Conservation (phyloP, 306 rosid species). For the Calophaca sinica region DNA sequence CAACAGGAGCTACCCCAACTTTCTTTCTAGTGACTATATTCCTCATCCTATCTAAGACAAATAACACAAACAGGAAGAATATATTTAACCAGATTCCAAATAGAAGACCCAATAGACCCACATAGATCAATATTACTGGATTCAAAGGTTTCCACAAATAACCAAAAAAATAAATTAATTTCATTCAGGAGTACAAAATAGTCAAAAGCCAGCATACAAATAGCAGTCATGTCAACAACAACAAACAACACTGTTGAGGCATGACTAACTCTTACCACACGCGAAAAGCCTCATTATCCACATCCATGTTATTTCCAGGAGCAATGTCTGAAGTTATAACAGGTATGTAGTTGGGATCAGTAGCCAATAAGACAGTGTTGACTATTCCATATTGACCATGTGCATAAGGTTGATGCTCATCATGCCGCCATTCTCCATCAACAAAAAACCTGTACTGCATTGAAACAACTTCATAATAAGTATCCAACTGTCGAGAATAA, state of each 20-base stretch:
- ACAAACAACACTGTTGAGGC: constrained; percentile 26
- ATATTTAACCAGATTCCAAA: constrained; percentile 11
- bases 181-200: constrained; percentile 40
- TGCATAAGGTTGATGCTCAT: constrained; percentile 76
- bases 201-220: constrained; percentile 22
- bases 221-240: background rate
- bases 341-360: constrained; percentile 76
- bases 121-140: constrained; percentile 1
- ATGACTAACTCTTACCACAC: constrained; percentile 66
- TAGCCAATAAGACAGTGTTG: constrained; percentile 72
- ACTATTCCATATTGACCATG: constrained; percentile 83
- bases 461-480: constrained; percentile 41
- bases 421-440: constrained; percentile 94
- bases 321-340: constrained; percentile 53
- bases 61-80: constrained; percentile 24
- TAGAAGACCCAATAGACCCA: constrained; percentile 15
- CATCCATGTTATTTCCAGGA: constrained; percentile 84
- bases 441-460: constrained; percentile 95
- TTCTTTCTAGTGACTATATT: background rate
- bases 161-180: no score
- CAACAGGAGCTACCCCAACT: constrained; percentile 14
- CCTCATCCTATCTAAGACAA: background rate
- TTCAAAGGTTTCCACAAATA: constrained; percentile 35
- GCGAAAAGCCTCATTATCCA: constrained; percentile 83
- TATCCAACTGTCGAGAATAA: background rate